phyloP scores from a whole-genome alignment of 1,139 yeast species.

The Protomyces gravidus region DNA sequence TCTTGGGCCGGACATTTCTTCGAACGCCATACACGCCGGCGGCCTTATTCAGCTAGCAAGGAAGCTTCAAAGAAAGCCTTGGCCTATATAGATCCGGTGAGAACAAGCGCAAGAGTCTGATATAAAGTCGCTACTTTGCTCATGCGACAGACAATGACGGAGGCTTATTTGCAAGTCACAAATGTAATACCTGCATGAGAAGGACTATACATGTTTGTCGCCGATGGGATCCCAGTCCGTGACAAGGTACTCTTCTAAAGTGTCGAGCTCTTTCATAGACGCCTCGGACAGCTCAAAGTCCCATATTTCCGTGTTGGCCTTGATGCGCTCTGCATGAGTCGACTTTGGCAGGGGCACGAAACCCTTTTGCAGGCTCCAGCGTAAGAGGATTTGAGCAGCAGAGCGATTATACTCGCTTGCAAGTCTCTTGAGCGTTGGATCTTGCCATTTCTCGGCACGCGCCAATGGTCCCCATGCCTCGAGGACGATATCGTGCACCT shows the following conservation, averaged over 20 bases:
- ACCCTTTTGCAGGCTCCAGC: conserved; percentile 46
- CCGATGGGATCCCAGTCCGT: conserved; percentile 36
- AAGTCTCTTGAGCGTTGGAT: conserved; percentile 47
- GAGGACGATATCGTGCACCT: conserved; percentile 49
- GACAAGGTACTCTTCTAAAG: conserved; percentile 17
- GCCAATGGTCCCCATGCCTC: conserved; percentile 74
- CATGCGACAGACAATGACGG: no score
- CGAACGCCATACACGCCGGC: conserved; percentile 27
- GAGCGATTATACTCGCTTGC: conserved; percentile 44
- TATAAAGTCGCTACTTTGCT: no score
- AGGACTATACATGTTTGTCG: neutral
- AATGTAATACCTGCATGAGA: neutral
- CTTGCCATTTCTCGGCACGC: conserved; percentile 54
- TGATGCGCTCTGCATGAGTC: conserved; percentile 50
- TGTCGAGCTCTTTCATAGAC: conserved; percentile 38
- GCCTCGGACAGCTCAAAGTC: conserved; percentile 49
- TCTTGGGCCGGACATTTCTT: conserved; percentile 25
- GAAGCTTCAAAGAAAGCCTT: no score
- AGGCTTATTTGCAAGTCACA: no score
- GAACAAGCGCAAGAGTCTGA: neutral
- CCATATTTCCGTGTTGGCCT: conserved; percentile 47
- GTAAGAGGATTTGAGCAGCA: conserved; percentile 47
- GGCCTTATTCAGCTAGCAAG: no score
- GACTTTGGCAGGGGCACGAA: conserved; percentile 72
- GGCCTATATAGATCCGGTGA: neutral